Evolutionary conservation across 352 stramenopile species (phyloP).

Genomic region (Phytophthora colocasiae): DNA sequence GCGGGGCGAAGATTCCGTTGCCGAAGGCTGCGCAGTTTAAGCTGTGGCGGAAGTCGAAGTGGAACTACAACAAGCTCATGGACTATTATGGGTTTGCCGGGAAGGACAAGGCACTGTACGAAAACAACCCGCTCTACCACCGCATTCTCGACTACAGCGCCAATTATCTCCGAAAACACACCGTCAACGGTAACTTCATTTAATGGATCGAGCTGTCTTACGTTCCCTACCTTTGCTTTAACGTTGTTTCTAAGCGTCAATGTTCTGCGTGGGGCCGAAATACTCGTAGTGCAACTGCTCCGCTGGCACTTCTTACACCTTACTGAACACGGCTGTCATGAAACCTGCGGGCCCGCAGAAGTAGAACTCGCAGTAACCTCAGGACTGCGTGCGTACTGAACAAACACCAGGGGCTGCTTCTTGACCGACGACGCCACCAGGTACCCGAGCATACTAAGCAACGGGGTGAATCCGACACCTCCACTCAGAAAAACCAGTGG

Average conservation of each 20-base stretch:
- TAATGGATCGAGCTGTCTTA: neutral
- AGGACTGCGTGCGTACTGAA: constrained; percentile 50
- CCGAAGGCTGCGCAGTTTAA: neutral
- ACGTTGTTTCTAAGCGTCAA: constrained; percentile 14
- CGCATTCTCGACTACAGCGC: neutral
- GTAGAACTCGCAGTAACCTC: constrained; percentile 61
- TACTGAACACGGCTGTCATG: constrained; percentile 56
- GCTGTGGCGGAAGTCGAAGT: neutral
- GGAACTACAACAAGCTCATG: neutral
- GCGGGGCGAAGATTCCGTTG: neutral
- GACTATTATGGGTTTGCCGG: neutral
- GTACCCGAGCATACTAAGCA: constrained; percentile 58
- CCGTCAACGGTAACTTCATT: neutral
- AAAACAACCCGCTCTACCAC: neutral
- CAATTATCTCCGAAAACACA: neutral
- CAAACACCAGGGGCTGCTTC: constrained; percentile 48
- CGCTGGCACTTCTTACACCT: too few species aligned
- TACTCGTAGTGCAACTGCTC: constrained; percentile 70
- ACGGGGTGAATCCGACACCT: constrained; percentile 69
- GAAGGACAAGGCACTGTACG: neutral
- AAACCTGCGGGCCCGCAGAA: constrained; percentile 67
- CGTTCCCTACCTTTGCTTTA: neutral
- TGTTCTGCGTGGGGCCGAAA: constrained; percentile 64
- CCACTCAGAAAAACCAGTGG: constrained; percentile 65
- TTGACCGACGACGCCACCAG: constrained; percentile 32